Percentiles rank a stretch among this genome's conserved stretches.
These are phyloP conservation scores for Podaxis carcinomalis DNA, from an alignment of 768 basidiomycete species.

Conservation along the genomic window DNA sequence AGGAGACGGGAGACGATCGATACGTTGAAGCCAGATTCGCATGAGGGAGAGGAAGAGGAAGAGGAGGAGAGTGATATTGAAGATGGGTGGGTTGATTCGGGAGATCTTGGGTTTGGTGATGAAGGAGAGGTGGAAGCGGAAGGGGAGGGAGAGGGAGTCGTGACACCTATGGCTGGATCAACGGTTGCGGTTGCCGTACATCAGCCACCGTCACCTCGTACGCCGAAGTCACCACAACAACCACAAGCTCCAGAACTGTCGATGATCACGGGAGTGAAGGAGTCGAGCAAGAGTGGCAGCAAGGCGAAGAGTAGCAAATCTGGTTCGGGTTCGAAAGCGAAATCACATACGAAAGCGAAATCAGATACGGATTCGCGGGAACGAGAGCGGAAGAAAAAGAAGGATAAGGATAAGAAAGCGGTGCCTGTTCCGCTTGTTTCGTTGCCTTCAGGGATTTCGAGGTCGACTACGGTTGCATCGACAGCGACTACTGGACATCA, in stretches of 20 bases:
- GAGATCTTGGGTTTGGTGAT: not conserved
- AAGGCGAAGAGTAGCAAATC: slow-evolving; percentile 7
- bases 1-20: slow-evolving; percentile 22
- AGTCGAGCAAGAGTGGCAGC: slow-evolving; percentile 23
- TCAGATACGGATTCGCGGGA: not conserved
- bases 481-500: not conserved
- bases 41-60: slow-evolving; percentile 37
- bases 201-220: not conserved
- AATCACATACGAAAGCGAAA: not conserved
- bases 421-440: slow-evolving; percentile 41
- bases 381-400: slow-evolving; percentile 24
- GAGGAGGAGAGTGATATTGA: slow-evolving; percentile 50
- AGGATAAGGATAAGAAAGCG: slow-evolving; percentile 23
- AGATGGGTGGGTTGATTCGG: slow-evolving; percentile 68
- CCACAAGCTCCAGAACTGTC: not conserved
- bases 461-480: slow-evolving; percentile 11
- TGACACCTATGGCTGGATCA: slow-evolving; percentile 1
- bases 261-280: slow-evolving; percentile 11
- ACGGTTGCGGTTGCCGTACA: not conserved
- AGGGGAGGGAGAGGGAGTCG: not conserved
- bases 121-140: slow-evolving; percentile 1
- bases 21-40: slow-evolving; percentile 23
- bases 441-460: slow-evolving; percentile 18
- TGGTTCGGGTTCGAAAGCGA: slow-evolving; percentile 7
- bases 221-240: not conserved